Conservation (phyloP, 176 grass and related monocot species). For the Musa itinerans region DNA sequence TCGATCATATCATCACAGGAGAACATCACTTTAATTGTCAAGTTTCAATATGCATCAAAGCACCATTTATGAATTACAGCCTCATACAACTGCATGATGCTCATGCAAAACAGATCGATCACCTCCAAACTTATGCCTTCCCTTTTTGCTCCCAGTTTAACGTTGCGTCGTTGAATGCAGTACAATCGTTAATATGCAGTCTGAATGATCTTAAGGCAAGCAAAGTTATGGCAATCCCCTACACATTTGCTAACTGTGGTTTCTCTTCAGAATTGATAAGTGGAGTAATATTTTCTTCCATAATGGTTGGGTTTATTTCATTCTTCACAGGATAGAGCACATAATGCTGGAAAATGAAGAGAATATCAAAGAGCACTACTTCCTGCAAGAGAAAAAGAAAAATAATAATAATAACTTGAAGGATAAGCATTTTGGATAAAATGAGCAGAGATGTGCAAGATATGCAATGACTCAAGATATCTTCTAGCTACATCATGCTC, state of each 20-base stretch:
- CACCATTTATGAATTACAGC: no score
- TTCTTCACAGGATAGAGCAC: conserved; percentile 63
- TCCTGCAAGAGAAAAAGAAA: conserved; percentile 46
- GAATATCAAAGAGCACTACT: conserved; percentile 63
- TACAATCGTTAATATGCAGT: no score
- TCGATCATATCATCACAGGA: no score
- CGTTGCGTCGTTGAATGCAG: no score
- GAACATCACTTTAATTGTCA: no score
- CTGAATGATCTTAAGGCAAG: no score
- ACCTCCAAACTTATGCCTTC: no score
- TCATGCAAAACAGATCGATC: no score
- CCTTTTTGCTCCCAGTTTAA: no score
- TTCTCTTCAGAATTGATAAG: conserved; percentile 57
- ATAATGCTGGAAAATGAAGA: conserved; percentile 96
- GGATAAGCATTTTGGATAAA: neutral
- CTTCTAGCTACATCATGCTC: neutral
- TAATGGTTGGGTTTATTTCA: conserved; percentile 38
- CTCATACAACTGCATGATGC: no score
- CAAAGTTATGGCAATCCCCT: neutral
- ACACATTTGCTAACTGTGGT: conserved; percentile 69
- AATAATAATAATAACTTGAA: conserved; percentile 6
- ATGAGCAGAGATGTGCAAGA: no score
- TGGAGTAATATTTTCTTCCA: conserved; percentile 53
- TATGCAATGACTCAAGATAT: neutral
- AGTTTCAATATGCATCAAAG: no score